Percentiles rank a stretch among this genome's conserved stretches.
Evolutionary conservation across 2,329 filamentous ascomycete genomes (phyloP).

Genomic region (Diatrype stigma): DNA sequence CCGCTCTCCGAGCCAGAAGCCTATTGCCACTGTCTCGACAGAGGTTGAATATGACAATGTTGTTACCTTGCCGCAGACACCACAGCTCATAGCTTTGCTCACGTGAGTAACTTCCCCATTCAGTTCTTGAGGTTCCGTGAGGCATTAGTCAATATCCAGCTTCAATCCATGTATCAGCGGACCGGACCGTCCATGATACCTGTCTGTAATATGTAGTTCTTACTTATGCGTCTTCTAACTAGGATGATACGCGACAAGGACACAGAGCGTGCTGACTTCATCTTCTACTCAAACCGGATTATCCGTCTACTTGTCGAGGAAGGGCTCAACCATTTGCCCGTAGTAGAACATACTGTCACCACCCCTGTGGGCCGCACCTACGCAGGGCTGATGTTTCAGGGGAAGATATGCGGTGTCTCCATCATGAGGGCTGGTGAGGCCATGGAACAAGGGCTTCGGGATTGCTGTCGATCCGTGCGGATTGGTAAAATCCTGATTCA

Average conservation of each 20-base stretch:
- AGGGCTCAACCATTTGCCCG: slow-evolving; percentile 91
- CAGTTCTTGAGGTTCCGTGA: background rate
- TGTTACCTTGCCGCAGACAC: slow-evolving; percentile 84
- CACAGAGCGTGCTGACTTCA: slow-evolving; percentile 91
- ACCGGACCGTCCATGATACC: background rate
- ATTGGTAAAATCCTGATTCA: slow-evolving; percentile 99
- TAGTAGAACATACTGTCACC: slow-evolving; percentile 81
- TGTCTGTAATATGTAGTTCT: background rate
- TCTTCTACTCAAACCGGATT: slow-evolving; percentile 98
- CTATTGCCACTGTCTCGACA: slow-evolving; percentile 83
- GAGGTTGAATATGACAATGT: slow-evolving; percentile 81
- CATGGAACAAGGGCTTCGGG: slow-evolving; percentile 94
- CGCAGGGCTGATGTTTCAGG: slow-evolving; percentile 88
- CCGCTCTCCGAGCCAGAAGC: slow-evolving; percentile 70
- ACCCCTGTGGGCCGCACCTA: slow-evolving; percentile 89
- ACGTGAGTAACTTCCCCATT: slow-evolving; percentile 64
- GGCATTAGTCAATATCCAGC: background rate
- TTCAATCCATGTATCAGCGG: background rate
- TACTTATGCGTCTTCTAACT: slow-evolving; percentile 12
- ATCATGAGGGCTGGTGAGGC: slow-evolving; percentile 98
- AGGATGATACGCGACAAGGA: slow-evolving; percentile 94
- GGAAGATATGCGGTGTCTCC: slow-evolving; percentile 96
- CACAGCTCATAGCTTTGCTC: slow-evolving; percentile 92
- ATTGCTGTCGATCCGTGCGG: slow-evolving; percentile 95
- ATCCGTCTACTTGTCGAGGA: slow-evolving; percentile 96